A percentile compares a stretch with the other conserved stretches of the same genome.
phyloP scores from a whole-genome alignment of 306 rosid species.

The Rubus idaeus region DNA sequence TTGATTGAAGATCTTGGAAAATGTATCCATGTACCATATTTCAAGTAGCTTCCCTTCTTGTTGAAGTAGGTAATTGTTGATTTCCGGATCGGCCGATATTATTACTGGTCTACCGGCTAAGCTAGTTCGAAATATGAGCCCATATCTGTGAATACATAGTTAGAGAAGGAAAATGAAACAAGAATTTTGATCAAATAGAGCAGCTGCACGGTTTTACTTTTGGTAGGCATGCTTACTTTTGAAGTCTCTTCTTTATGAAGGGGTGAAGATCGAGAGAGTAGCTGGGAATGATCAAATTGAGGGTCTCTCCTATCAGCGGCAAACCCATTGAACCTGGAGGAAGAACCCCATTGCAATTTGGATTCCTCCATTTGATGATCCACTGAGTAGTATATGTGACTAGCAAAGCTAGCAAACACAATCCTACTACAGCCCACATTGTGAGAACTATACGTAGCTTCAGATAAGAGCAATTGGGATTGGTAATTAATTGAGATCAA shows the following conservation, averaged over 20 bases:
- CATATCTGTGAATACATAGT: slow-evolving; percentile 27
- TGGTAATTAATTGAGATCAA: no score
- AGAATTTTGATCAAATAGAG: neutral
- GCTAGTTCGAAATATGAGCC: slow-evolving; percentile 39
- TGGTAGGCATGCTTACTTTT: slow-evolving; percentile 15
- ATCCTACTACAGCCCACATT: slow-evolving; percentile 21
- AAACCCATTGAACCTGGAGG: slow-evolving; percentile 52
- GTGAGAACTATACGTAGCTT: no score
- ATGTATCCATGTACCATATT: slow-evolving; percentile 35
- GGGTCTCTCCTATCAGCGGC: slow-evolving; percentile 44
- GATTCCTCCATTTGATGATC: slow-evolving; percentile 31
- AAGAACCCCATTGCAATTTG: slow-evolving; percentile 34
- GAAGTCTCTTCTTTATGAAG: slow-evolving; percentile 38
- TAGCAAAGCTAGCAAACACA: slow-evolving; percentile 13
- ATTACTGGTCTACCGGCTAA: slow-evolving; percentile 28
- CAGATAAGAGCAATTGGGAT: no score
- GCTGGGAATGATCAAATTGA: slow-evolving; percentile 30
- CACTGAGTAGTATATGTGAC: slow-evolving; percentile 12
- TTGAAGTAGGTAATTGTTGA: slow-evolving; percentile 22
- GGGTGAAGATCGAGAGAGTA: slow-evolving; percentile 43
- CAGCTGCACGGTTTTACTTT: neutral
- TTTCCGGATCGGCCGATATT: slow-evolving; percentile 34
- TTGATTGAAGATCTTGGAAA: slow-evolving; percentile 19
- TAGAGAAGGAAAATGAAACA: neutral
- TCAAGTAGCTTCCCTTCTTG: slow-evolving; percentile 50